Conservation (phyloP, 108 stramenopile species). For the Mediolabrus comicus region DNA sequence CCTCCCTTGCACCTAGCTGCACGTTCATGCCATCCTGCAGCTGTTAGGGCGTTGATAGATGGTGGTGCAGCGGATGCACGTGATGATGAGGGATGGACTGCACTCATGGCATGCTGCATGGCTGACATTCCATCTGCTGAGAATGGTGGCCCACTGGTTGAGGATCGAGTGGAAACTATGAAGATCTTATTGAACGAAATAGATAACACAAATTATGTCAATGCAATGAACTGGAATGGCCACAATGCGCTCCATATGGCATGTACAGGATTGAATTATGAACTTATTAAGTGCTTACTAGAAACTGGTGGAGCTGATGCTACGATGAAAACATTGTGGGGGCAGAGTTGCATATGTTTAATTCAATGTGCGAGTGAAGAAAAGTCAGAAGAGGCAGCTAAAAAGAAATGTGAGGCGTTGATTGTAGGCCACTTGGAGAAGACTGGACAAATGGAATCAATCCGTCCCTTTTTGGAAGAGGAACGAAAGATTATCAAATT, state of each 20-base stretch:
- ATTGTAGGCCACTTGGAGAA: conserved; percentile 21
- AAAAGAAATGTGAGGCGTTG: conserved; percentile 25
- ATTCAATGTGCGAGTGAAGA: conserved; percentile 5
- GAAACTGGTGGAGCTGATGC: conserved; percentile 30
- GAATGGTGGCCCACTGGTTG: conserved; percentile 27
- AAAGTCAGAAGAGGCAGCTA: conserved; percentile 21
- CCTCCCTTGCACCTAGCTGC: conserved; percentile 43
- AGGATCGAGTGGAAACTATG: conserved; percentile 31
- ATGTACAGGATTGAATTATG: conserved; percentile 35
- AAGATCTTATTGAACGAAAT: conserved; percentile 10
- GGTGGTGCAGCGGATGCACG: conserved; percentile 12
- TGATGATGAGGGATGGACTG: conserved; percentile 49
- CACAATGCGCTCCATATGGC: conserved; percentile 45
- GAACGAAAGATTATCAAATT: conserved; percentile 30
- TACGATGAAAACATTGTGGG: conserved; percentile 40
- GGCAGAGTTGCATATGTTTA: conserved; percentile 29
- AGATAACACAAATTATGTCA: conserved; percentile 5
- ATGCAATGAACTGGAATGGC: conserved; percentile 43
- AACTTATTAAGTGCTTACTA: conserved; percentile 30
- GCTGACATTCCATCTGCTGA: conserved; percentile 28
- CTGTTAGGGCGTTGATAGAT: conserved; percentile 16
- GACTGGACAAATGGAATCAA: conserved; percentile 1
- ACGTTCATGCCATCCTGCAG: conserved; percentile 36
- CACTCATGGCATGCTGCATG: conserved; percentile 46
- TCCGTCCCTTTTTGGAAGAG: conserved; percentile 32